Evolutionary conservation across 208 protist species (phyloP).

Genomic region (Angomonas ambiguus): DNA sequence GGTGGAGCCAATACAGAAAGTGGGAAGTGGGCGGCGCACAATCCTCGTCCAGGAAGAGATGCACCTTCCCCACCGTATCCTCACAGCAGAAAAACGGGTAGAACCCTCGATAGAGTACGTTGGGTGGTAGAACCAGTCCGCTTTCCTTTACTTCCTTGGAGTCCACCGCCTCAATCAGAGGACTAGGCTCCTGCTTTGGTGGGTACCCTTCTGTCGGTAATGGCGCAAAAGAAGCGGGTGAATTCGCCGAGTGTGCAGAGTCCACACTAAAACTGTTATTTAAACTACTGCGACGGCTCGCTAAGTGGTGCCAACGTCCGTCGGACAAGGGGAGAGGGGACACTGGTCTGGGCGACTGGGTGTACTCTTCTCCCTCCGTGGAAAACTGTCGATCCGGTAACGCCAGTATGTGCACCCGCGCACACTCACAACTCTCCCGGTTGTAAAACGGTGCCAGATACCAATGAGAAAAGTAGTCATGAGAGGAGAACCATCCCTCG

Average conservation of each 20-base stretch:
- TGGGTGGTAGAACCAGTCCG: not conserved
- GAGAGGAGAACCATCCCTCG: slow-evolving; percentile 18
- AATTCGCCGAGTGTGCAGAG: not conserved
- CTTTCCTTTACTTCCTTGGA: not conserved
- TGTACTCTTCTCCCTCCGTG: not conserved
- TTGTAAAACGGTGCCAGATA: slow-evolving; percentile 11
- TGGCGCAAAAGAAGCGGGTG: not conserved
- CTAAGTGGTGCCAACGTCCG: not conserved
- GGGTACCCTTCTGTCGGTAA: not conserved
- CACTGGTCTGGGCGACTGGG: not conserved
- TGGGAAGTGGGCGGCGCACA: not conserved
- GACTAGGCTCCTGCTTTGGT: not conserved
- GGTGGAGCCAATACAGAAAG: not conserved
- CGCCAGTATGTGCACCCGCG: not conserved
- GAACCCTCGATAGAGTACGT: not conserved
- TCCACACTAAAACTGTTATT: slow-evolving; percentile 5
- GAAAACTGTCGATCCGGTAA: not conserved
- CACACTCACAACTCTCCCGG: not conserved
- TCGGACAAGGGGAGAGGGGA: not conserved
- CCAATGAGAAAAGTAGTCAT: not conserved
- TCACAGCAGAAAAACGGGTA: not conserved
- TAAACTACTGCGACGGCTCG: not conserved
- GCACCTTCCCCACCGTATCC: not conserved
- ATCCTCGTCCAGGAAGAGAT: slow-evolving; percentile 1
- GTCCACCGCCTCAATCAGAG: not conserved